A percentile compares a stretch with the other conserved stretches of the same genome.
Conservation (phyloP, 2,329 filamentous ascomycete species). For the Hymenoscyphus repandus region DNA sequence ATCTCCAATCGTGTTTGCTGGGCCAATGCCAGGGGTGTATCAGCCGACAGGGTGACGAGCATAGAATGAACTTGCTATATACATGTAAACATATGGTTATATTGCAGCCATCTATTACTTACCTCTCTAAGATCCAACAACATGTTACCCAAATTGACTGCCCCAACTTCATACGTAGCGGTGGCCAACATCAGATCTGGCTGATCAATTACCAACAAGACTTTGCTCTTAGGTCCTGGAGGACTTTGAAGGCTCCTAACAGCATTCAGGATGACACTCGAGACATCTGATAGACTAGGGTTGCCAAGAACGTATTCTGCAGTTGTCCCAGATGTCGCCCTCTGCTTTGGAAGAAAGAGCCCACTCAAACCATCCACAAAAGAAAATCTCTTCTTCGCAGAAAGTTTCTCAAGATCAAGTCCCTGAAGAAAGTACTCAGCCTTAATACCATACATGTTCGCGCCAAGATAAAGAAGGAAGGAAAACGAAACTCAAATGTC, state of each 20-base stretch:
- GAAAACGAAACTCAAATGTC: neutral
- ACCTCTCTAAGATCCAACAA: conserved; percentile 60
- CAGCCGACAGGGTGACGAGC: conserved; percentile 65
- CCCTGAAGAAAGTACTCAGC: conserved; percentile 42
- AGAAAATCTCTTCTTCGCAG: conserved; percentile 53
- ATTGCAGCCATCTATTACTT: conserved; percentile 28
- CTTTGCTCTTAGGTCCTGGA: conserved; percentile 28
- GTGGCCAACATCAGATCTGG: conserved; percentile 60
- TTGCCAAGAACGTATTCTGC: conserved; percentile 14
- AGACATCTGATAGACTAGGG: conserved; percentile 15
- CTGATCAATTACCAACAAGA: conserved; percentile 62
- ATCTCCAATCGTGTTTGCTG: conserved; percentile 62
- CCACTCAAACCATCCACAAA: conserved; percentile 63
- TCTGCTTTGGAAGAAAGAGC: conserved; percentile 20
- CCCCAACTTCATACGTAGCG: conserved; percentile 40
- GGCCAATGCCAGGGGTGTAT: conserved; percentile 61
- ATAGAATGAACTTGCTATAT: conserved; percentile 57
- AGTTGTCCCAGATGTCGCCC: neutral
- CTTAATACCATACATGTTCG: neutral
- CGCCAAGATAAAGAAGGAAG: neutral
- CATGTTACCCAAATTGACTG: conserved; percentile 47
- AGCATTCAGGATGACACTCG: conserved; percentile 16
- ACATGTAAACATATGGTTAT: conserved; percentile 6
- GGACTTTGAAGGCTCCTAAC: conserved; percentile 14
- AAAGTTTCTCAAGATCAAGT: conserved; percentile 61